Evolutionary conservation across 1,284 basidiomycete genomes (phyloP).

Genomic region (Trametes pubescens): DNA sequence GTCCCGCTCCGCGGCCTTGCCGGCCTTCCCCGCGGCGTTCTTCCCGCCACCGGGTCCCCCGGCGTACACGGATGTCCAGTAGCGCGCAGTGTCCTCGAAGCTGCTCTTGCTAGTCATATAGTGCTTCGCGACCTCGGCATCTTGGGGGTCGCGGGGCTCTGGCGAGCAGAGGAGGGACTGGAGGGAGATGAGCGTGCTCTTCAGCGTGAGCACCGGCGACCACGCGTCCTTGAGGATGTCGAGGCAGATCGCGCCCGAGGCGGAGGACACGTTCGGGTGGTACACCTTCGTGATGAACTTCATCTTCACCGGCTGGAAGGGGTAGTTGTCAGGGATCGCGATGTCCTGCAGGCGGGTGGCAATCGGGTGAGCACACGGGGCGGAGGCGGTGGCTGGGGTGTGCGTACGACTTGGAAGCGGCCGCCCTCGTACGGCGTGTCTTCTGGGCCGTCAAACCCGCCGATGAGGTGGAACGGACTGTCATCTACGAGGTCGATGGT

Average conservation of each 20-base stretch:
- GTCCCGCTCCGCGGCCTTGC: conserved; percentile 46
- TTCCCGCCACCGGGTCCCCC: conserved; percentile 63
- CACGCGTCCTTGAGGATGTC: conserved; percentile 91
- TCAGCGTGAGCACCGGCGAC: conserved; percentile 94
- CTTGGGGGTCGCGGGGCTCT: conserved; percentile 97
- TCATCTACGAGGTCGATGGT: conserved; percentile 87
- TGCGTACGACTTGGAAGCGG: conserved; percentile 88
- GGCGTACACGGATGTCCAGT: conserved; percentile 94
- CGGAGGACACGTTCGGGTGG: conserved; percentile 96
- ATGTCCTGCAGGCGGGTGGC: conserved; percentile 74
- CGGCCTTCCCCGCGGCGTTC: conserved; percentile 37
- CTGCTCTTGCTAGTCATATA: conserved; percentile 88
- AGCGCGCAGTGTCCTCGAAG: conserved; percentile 93
- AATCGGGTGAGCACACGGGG: conserved; percentile 1
- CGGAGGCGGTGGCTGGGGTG: conserved; percentile 9
- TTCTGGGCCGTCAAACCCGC: conserved; percentile 91
- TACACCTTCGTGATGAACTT: conserved; percentile 97
- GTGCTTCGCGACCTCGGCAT: conserved; percentile 98
- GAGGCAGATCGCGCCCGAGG: conserved; percentile 92
- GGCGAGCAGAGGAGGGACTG: conserved; percentile 97
- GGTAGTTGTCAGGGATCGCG: conserved; percentile 93
- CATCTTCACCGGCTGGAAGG: conserved; percentile 99
- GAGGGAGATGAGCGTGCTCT: conserved; percentile 95
- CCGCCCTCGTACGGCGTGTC: conserved; percentile 97
- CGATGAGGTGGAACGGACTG: conserved; percentile 88